Base-by-base conservation (phyloP, 148 eudicot species). In the Amaranthus palmeri region DNA sequence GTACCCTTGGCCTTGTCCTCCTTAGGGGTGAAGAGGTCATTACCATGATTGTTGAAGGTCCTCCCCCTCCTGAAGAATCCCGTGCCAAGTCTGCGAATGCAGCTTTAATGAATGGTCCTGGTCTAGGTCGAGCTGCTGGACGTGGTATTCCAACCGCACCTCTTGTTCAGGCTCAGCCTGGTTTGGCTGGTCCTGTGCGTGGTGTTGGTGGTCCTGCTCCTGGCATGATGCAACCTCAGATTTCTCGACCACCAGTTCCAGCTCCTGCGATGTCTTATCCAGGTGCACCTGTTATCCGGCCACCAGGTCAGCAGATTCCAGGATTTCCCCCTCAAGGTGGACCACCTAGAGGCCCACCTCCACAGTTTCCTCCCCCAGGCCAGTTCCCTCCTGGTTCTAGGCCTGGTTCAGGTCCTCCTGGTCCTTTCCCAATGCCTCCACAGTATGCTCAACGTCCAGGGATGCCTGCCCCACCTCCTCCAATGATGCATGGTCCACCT, bases 191-290 rank as follows among this genome's bases (percentile, higher is more conserved):
- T 0, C 98, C 98, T 0, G 93, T 89, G 7, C 74, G 98, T 0
- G 98, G 98, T 0, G 89, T 93, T 1, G 98, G 98, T 53, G 98
- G 97, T 0, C 98, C 98, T 0, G 92, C 97, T 0, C 96, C 96
- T 0, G 88, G 88, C 0, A 93, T 93, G 98, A 93, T 93, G 98
- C 98, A 91, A 81, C 98, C 98, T 0, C 97, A 91, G 88, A 87
- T 93, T 45, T 85, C 96, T 0, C 73, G 97, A 14, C 97, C 97
- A 5, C 87, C 88, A 4, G 61, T 84, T 41, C 85, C 80, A 15
- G 68, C 88, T 5, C 88, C 86, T 15, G 83, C 86, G 3, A 70
- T 86, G 73, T 72, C 61, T 11, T 88, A 90, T 54, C 90, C 96
- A 4, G 67, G 73, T 8, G 68, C 82, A 8, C 90, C 87, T 9